Percentiles rank a stretch among this genome's conserved stretches.
Conservation (phyloP, 2,329 filamentous ascomycete species). For the Raffaelea albimanens region DNA sequence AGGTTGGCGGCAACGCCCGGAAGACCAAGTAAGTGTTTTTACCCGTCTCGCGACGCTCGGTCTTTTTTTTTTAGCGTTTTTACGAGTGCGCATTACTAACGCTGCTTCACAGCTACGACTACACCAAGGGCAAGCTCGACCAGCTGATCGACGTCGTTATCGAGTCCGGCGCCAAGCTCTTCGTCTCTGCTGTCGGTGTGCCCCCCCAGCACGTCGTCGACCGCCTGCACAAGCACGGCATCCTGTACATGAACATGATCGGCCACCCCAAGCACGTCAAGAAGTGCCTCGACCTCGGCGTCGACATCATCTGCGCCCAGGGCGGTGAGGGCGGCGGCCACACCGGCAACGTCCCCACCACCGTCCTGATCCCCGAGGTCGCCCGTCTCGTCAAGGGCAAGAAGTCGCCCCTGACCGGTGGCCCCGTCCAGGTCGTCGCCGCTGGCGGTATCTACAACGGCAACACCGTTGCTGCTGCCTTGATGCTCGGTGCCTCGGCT, state of each 20-base stretch:
- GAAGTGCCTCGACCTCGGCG: conserved; percentile 87
- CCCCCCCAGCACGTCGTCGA: conserved; percentile 85
- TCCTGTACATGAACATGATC: conserved; percentile 99
- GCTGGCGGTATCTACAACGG: conserved; percentile 93
- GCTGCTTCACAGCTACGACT: conserved; percentile 68
- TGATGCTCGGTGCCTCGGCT: conserved; percentile 85
- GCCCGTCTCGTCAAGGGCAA: conserved; percentile 70
- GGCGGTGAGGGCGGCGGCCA: conserved; percentile 96
- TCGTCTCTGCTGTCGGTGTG: conserved; percentile 93
- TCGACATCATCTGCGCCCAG: conserved; percentile 96
- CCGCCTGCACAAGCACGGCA: conserved; percentile 73
- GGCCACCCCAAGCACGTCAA: conserved; percentile 98
- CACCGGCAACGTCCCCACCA: conserved; percentile 88
- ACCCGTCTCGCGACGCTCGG: background rate
- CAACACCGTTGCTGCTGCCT: conserved; percentile 74
- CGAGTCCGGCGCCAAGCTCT: conserved; percentile 80
- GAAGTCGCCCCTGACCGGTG: conserved; percentile 79
- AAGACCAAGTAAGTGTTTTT: conserved; percentile 77
- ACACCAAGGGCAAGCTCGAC: conserved; percentile 96
- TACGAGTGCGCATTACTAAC: conserved; percentile 1
- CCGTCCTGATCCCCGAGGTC: conserved; percentile 85
- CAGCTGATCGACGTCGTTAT: conserved; percentile 89
- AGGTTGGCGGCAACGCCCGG: conserved; percentile 86
- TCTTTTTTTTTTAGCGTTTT: conserved; percentile 11
- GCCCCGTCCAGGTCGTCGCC: conserved; percentile 83